phyloP scores from a whole-genome alignment of 2,329 filamentous ascomycete species.

The Cordyceps militaris region DNA sequence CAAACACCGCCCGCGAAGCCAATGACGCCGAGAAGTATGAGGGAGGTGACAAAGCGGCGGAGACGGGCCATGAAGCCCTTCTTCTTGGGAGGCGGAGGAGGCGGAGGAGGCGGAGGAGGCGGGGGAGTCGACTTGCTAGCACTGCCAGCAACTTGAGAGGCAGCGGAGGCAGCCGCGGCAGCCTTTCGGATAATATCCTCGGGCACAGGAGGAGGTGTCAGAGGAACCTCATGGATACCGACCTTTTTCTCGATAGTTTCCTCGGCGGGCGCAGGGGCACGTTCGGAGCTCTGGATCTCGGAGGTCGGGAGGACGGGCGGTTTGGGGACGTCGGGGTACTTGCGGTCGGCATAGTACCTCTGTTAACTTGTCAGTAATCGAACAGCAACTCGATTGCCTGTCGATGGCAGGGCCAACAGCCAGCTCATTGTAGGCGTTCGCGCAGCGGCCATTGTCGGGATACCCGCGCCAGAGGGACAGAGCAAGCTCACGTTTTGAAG shows the following conservation, averaged over 20 bases:
- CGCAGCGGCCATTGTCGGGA: background rate
- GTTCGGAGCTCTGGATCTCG: conserved; percentile 44
- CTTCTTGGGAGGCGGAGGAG: conserved; percentile 40
- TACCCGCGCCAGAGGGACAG: background rate
- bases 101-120: conserved; percentile 20
- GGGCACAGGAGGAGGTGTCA: conserved; percentile 31
- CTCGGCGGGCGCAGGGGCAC: conserved; percentile 31
- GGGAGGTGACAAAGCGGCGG: conserved; percentile 67
- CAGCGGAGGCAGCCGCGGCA: conserved; percentile 17
- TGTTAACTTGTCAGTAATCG: conserved; percentile 22
- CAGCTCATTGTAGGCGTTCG: background rate
- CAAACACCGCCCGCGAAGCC: conserved; percentile 85
- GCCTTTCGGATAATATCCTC: conserved; percentile 24
- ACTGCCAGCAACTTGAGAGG: conserved; percentile 22
- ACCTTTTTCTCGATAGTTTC: conserved; percentile 33
- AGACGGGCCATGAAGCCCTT: conserved; percentile 65
- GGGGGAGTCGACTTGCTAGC: conserved; percentile 25
- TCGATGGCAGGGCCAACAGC: background rate
- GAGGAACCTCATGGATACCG: conserved; percentile 30
- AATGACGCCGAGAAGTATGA: conserved; percentile 68
- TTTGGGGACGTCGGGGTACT: conserved; percentile 44
- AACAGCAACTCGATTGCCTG: too few species aligned
- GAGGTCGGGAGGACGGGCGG: conserved; percentile 47
- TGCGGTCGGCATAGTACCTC: conserved; percentile 52
- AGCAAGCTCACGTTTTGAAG: conserved; percentile 11